Conservation (phyloP, 108 stramenopile genomes). For the Cyclotella kingstonii region DNA sequence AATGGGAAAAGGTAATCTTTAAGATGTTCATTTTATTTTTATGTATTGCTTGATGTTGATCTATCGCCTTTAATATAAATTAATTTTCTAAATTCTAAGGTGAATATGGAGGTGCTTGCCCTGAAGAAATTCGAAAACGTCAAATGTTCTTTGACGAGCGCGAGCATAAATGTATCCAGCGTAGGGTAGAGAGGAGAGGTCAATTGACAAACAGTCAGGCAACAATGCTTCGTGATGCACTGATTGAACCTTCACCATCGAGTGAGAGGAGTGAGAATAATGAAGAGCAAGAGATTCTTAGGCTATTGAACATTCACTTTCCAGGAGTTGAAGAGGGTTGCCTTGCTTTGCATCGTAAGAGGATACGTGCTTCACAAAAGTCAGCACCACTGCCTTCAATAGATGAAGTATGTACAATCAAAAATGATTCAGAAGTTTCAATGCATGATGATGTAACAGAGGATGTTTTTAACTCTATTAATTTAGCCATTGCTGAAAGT, state of each 20-base stretch:
- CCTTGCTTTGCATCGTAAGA: background rate
- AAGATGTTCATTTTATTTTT: background rate
- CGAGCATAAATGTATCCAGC: constrained; percentile 26
- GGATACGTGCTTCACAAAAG: background rate
- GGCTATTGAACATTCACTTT: constrained; percentile 19
- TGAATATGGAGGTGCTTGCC: constrained; percentile 15
- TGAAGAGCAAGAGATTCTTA: constrained; percentile 6
- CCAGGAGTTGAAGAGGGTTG: constrained; percentile 25
- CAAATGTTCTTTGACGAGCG: constrained; percentile 50
- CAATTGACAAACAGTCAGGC: constrained; percentile 13
- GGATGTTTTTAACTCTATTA: constrained; percentile 8
- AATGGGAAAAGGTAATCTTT: constrained; percentile 11
- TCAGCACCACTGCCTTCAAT: constrained; percentile 2
- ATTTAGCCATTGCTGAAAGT: constrained; percentile 34
- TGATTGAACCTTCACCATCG: constrained; percentile 14
- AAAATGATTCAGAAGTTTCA: background rate
- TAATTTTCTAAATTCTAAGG: no score
- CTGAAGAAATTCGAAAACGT: constrained; percentile 24
- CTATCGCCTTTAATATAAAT: background rate
- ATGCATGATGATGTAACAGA: background rate
- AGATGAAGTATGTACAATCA: background rate
- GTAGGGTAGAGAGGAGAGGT: constrained; percentile 14
- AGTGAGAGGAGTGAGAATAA: background rate
- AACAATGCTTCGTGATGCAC: constrained; percentile 17
- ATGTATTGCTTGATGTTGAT: background rate